These are phyloP conservation scores for Hydnum rufescens DNA, from an alignment of 768 basidiomycete species.

Conservation along the genomic window DNA sequence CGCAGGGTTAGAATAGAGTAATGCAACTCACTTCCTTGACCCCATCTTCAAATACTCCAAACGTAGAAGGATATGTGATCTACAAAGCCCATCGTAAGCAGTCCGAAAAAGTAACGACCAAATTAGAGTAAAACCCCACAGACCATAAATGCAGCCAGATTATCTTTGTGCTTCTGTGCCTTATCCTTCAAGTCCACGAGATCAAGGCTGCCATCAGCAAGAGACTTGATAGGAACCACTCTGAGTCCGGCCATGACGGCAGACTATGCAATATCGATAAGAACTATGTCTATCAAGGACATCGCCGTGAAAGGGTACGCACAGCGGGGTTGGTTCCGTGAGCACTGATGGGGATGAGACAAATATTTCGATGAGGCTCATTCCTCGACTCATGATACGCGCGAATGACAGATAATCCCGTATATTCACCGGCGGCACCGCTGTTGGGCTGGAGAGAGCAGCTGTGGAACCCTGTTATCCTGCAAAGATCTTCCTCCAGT, in stretches of 20 bases:
- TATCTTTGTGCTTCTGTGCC: slow-evolving; percentile 78
- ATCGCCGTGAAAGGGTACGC: slow-evolving; percentile 20
- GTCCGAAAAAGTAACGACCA: slow-evolving; percentile 9
- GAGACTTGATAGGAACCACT: slow-evolving; percentile 87
- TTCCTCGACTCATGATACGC: slow-evolving; percentile 86
- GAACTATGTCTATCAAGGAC: not conserved
- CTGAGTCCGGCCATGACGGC: slow-evolving; percentile 95
- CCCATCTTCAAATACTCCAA: slow-evolving; percentile 91
- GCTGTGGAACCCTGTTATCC: slow-evolving; percentile 89
- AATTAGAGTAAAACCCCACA: slow-evolving; percentile 11
- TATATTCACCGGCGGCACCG: slow-evolving; percentile 92
- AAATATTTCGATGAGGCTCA: slow-evolving; percentile 71
- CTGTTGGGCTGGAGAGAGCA: slow-evolving; percentile 98
- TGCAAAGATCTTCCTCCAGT: slow-evolving; percentile 76
- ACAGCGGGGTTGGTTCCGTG: slow-evolving; percentile 98
- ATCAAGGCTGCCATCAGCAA: slow-evolving; percentile 74
- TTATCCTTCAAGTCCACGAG: slow-evolving; percentile 68
- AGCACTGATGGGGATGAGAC: slow-evolving; percentile 85
- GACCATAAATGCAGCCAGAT: slow-evolving; percentile 91
- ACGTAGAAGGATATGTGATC: slow-evolving; percentile 96
- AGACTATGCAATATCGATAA: slow-evolving; percentile 31
- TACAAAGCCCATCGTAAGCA: slow-evolving; percentile 15
- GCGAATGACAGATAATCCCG: slow-evolving; percentile 84
- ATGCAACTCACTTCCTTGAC: slow-evolving; percentile 42
- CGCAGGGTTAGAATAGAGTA: not conserved